Evolutionary conservation across 805 yeast species (phyloP).

Genomic region (Teunomyces kruisii): DNA sequence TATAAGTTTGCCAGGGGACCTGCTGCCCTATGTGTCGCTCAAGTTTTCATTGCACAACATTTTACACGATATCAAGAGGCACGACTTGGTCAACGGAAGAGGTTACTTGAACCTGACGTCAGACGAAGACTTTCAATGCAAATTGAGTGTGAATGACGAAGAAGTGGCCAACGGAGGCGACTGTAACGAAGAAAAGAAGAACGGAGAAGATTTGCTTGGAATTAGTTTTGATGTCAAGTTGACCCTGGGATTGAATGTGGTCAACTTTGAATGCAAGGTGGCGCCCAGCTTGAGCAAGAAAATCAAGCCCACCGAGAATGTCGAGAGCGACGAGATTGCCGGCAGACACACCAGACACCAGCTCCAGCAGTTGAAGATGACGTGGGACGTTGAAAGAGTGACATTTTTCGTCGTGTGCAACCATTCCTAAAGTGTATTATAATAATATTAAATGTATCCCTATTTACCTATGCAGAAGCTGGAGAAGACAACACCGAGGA

Average conservation of each 20-base stretch:
- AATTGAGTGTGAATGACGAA: constrained; percentile 37
- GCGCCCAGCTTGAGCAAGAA: constrained; percentile 39
- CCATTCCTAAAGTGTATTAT: constrained; percentile 13
- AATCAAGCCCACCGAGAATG: constrained; percentile 26
- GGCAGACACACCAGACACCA: constrained; percentile 49
- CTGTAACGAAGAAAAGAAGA: constrained; percentile 26
- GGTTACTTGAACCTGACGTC: constrained; percentile 30
- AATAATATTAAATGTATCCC: constrained; percentile 1
- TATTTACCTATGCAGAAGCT: constrained; percentile 93
- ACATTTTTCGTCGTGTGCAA: constrained; percentile 33
- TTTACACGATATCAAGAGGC: constrained; percentile 29
- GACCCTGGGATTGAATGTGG: constrained; percentile 39
- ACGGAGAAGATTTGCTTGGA: constrained; percentile 19
- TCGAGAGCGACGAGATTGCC: constrained; percentile 26
- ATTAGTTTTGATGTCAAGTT: constrained; percentile 40
- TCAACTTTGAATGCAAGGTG: constrained; percentile 41
- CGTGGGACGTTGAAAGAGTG: constrained; percentile 46
- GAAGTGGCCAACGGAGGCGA: constrained; percentile 35
- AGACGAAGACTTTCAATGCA: constrained; percentile 44
- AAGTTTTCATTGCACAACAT: constrained; percentile 36
- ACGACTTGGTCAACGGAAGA: constrained; percentile 33
- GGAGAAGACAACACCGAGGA: constrained; percentile 86
- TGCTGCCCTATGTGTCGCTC: constrained; percentile 33
- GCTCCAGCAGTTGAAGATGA: constrained; percentile 43
- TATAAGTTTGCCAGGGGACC: constrained; percentile 36